A percentile compares a stretch with the other conserved stretches of the same genome.
Conservation (phyloP, 2,329 filamentous ascomycete genomes). For the Colletotrichum destructivum region DNA sequence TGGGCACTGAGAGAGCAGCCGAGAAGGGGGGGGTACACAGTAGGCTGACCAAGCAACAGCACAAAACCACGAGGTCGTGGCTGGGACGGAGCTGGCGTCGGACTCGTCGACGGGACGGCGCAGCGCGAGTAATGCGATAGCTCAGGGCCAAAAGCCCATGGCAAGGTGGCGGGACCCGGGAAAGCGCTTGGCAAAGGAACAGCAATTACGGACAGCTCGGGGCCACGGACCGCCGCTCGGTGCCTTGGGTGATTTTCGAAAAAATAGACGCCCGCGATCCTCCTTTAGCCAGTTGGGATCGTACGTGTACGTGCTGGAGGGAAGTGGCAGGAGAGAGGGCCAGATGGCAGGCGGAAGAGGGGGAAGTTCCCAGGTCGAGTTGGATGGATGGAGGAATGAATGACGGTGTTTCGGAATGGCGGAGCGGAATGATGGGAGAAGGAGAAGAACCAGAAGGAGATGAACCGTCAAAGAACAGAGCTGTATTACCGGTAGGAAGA, state of each 20-base stretch:
- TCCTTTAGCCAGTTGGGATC: constrained; percentile 4
- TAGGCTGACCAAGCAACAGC: constrained; percentile 33
- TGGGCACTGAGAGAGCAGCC: constrained; percentile 18
- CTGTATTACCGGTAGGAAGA: not conserved
- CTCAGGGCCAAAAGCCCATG: constrained; percentile 30
- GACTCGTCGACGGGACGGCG: constrained; percentile 37
- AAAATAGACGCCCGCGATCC: constrained; percentile 5
- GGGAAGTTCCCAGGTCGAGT: not conserved
- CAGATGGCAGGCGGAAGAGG: not conserved
- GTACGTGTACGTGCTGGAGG: not conserved
- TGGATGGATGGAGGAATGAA: constrained; percentile 8
- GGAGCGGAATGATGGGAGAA: constrained; percentile 1
- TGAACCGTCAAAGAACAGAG: constrained; percentile 13
- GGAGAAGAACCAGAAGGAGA: not conserved
- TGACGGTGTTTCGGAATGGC: constrained; percentile 16
- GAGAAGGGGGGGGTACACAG: not conserved
- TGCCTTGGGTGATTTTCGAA: constrained; percentile 11
- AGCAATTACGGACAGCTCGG: constrained; percentile 7
- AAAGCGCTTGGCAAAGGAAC: constrained; percentile 26
- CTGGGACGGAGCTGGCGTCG: constrained; percentile 24
- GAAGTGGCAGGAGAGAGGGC: not conserved
- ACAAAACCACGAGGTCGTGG: constrained; percentile 34
- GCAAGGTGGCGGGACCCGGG: constrained; percentile 24
- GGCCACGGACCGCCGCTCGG: constrained; percentile 35
- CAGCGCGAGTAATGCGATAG: constrained; percentile 40